A percentile compares a stretch with the other conserved stretches of the same genome.
Conservation (phyloP, 2,329 filamentous ascomycete genomes). For the Cercospora zeina region DNA sequence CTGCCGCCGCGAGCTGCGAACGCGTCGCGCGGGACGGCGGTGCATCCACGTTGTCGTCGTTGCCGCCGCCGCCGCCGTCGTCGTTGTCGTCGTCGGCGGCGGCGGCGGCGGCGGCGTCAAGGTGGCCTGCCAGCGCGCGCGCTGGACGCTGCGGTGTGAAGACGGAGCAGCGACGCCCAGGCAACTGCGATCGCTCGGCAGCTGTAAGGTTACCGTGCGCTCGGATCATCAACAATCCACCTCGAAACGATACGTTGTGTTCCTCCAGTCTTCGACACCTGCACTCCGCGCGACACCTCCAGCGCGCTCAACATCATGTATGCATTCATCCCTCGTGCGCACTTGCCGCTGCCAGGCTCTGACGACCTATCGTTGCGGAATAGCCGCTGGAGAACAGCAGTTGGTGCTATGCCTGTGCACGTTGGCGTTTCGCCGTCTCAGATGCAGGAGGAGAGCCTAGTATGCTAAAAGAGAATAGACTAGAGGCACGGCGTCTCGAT, state of each 20-base stretch:
- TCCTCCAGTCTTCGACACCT: not conserved
- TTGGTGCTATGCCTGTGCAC: constrained; percentile 17
- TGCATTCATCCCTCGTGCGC: not conserved
- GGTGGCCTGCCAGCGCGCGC: too few relatives aligned
- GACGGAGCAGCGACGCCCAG: not conserved
- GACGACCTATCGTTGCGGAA: constrained; percentile 10
- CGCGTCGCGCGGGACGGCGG: too few relatives aligned
- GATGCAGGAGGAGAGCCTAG: constrained; percentile 14
- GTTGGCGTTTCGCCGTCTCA: constrained; percentile 18
- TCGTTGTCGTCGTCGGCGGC: not conserved
- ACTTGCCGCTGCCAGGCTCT: not conserved
- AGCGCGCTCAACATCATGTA: not conserved
- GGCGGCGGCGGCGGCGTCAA: too few relatives aligned
- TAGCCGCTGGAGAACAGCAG: constrained; percentile 5
- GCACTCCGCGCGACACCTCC: not conserved
- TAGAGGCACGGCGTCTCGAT: not conserved
- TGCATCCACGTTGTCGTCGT: too few relatives aligned
- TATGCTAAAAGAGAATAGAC: constrained; percentile 7
- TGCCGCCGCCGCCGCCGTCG: too few relatives aligned
- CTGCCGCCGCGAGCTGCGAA: not conserved
- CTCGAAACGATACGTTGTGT: not conserved
- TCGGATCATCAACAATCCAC: not conserved
- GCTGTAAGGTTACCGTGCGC: not conserved
- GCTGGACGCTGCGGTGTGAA: constrained; percentile 1
- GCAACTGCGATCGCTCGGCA: not conserved